Evolutionary conservation across 345 rosid species (phyloP).

Genomic region (Gossypium anomalum): DNA sequence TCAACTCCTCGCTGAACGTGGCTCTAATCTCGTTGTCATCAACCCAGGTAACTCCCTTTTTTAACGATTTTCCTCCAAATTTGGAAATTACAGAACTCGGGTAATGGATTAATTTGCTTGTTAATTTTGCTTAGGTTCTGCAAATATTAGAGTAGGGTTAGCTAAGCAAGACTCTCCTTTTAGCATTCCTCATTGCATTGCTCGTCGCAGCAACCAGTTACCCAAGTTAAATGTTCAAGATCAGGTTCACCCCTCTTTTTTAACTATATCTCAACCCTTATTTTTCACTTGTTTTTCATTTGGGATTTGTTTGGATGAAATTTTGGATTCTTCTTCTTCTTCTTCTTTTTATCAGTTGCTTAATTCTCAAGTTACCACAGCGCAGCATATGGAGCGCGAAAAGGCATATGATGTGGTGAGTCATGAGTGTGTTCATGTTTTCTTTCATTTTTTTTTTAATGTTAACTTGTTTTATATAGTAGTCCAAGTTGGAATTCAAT

Average conservation of each 20-base stretch:
- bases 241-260: conserved; percentile 44
- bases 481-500: background rate
- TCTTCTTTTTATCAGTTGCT: conserved; percentile 43
- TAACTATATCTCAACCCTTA: background rate
- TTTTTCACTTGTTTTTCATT: background rate
- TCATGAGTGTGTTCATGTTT: conserved; percentile 3
- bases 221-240: conserved; percentile 53
- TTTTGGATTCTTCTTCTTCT: background rate
- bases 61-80: background rate
- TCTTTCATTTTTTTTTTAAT: background rate
- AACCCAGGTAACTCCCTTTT: conserved; percentile 54
- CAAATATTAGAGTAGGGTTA: conserved; percentile 66
- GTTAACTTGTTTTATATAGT: background rate
- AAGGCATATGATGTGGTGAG: conserved; percentile 80
- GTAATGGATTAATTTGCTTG: conserved; percentile 21
- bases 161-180: conserved; percentile 75
- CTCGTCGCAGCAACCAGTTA: conserved; percentile 46
- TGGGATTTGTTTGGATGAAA: background rate
- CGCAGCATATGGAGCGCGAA: conserved; percentile 75
- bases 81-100: background rate
- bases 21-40: conserved; percentile 78
- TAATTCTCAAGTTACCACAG: conserved; percentile 71
- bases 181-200: conserved; percentile 75
- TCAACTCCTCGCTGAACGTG: conserved; percentile 80
- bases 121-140: conserved; percentile 43